These are phyloP conservation scores for Chrysoporthe deuterocubensis DNA, from an alignment of 2,329 filamentous ascomycete species.

Conservation along the genomic window DNA sequence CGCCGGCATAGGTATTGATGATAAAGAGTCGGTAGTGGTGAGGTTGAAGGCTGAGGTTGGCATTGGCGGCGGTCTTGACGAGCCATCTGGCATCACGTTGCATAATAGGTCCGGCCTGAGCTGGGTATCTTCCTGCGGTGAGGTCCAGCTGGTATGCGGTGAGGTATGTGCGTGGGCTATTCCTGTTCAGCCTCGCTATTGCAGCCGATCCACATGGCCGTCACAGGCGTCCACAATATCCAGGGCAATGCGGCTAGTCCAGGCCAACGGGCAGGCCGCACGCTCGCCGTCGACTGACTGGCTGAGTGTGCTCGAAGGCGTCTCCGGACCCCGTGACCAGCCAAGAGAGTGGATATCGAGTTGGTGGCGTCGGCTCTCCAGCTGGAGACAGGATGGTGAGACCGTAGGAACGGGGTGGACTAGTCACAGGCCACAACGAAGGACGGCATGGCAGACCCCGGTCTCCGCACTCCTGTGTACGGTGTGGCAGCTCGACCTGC, in stretches of 20 bases:
- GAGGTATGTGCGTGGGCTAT: slow-evolving; percentile 20
- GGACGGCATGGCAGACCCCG: slow-evolving; percentile 25
- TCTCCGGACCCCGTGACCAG: slow-evolving; percentile 27
- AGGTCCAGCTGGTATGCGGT: slow-evolving; percentile 30
- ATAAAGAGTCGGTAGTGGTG: slow-evolving; percentile 14
- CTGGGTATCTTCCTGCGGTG: slow-evolving; percentile 31
- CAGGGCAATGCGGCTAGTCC: slow-evolving; percentile 20
- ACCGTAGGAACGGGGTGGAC: slow-evolving; percentile 16
- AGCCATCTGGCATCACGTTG: slow-evolving; percentile 36
- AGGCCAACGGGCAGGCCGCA: slow-evolving; percentile 9
- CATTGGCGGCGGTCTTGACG: slow-evolving; percentile 28
- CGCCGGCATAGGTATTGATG: slow-evolving; percentile 20
- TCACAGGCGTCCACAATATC: slow-evolving; percentile 32
- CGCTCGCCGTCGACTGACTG: slow-evolving; percentile 24
- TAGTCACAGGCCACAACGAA: slow-evolving; percentile 22
- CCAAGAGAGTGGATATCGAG: slow-evolving; percentile 30
- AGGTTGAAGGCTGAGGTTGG: slow-evolving; percentile 29
- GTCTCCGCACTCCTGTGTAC: slow-evolving; percentile 24
- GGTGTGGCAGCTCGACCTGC: slow-evolving; percentile 19
- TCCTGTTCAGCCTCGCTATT: slow-evolving; percentile 27
- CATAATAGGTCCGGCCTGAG: slow-evolving; percentile 27
- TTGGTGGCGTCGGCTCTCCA: slow-evolving; percentile 25
- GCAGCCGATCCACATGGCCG: slow-evolving; percentile 37
- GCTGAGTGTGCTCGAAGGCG: background rate
- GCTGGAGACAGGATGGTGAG: slow-evolving; percentile 22